Evolutionary conservation across 2,329 filamentous ascomycete genomes (phyloP), one percentile per base, ranked within the genome.

Genomic region (Cadophora malorum): DNA sequence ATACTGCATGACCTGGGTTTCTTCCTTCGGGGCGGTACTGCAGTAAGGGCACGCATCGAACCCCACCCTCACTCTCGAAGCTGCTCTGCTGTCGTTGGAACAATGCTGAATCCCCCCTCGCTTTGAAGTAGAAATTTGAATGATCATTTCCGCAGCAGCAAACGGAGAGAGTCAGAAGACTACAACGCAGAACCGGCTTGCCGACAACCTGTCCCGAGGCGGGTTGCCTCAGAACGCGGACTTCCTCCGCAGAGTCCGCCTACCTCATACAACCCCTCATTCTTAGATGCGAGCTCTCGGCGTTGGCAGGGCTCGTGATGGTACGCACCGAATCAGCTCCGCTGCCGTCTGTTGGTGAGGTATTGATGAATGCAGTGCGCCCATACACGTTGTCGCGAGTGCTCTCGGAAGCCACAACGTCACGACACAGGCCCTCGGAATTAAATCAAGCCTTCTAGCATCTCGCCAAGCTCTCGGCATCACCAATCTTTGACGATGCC

Each of bases 391-490:
- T 33, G 7, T 28, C 16, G 16, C 25, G 0, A 16, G 5, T 33
- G 14, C 28, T 33, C 52, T 55, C 52, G n/a, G 23, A 55, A 31
- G 52, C 52, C 52, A 55, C 52, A 33, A 9, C 25, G 52, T 33
- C 52, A 55, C 52, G 16, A 33, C 4, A 55, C 52, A n/a, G 25
- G 33, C 3, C 31, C 19, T 7, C 52, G 14, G 52, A 55, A 31
- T 55, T 19, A 5, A 28, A 33, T 55, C 28, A 55, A 55, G 52
- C 52, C 28, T 55, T 55, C 25, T 55, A 25, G 4, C 14, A 33
- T 55, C 14, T 28, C 28, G 52, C 52, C 52, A 55, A 55, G 25
- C 25, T 25, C 52, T 55, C 25, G 52, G 52, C 52, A 55, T 33
- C 28, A 14, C 25, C 28, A n/a, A 55, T 28, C 41, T 53, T 53